These are phyloP conservation scores for Fusarium buxicola DNA, from an alignment of 2,329 filamentous ascomycete species.

Conservation along the genomic window DNA sequence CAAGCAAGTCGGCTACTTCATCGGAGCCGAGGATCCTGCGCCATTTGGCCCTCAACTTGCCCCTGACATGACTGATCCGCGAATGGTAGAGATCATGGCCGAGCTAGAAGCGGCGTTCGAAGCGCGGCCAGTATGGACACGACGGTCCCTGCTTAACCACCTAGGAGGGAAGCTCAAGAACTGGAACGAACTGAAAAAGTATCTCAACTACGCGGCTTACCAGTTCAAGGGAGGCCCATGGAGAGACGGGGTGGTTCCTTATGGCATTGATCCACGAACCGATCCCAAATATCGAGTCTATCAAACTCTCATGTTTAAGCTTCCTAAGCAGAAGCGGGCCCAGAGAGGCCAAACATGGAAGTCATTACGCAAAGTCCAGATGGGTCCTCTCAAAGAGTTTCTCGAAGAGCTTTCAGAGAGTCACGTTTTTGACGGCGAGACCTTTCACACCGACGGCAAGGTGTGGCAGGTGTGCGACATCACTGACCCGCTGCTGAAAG, in stretches of 20 bases:
- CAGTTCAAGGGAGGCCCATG: conserved; percentile 94
- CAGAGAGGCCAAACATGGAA: conserved; percentile 63
- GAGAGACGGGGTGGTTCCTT: conserved; percentile 86
- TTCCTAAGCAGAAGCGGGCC: conserved; percentile 65
- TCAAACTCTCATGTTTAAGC: conserved; percentile 89
- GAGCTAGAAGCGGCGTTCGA: conserved; percentile 75
- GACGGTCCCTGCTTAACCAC: conserved; percentile 81
- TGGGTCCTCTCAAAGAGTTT: conserved; percentile 54
- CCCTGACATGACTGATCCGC: conserved; percentile 68
- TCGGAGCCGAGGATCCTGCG: conserved; percentile 71
- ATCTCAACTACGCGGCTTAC: conserved; percentile 87
- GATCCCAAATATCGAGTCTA: conserved; percentile 83
- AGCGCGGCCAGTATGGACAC: conserved; percentile 85
- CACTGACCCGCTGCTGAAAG: conserved; percentile 78
- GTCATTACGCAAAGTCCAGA: conserved; percentile 56
- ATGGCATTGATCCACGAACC: conserved; percentile 85
- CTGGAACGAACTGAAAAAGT: conserved; percentile 74
- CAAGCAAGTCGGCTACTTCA: conserved; percentile 68
- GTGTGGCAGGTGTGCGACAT: conserved; percentile 97
- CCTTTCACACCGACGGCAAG: conserved; percentile 82
- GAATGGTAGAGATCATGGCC: conserved; percentile 72
- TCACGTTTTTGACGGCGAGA: conserved; percentile 86
- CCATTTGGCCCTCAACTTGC: conserved; percentile 70
- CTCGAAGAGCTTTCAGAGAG: conserved; percentile 59
- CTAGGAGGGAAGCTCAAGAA: conserved; percentile 65